These are phyloP conservation scores for Cryptococcus maquisensis DNA, from an alignment of 1,284 basidiomycete species.

Conservation along the genomic window DNA sequence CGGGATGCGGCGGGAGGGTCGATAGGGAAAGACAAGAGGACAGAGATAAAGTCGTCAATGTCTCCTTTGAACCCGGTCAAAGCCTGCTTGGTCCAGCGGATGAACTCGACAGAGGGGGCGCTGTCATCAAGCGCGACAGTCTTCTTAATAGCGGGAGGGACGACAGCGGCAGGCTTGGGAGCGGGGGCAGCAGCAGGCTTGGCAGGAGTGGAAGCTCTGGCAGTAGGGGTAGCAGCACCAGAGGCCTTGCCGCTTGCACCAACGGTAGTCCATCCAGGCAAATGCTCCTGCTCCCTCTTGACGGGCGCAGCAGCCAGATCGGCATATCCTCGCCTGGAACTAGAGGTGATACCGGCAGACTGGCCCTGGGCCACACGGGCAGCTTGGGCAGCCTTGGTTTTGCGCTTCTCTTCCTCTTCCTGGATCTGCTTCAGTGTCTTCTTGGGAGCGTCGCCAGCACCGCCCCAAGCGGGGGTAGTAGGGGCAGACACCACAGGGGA, in stretches of 20 bases:
- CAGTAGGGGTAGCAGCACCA: slow-evolving; percentile 27
- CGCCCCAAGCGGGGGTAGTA: slow-evolving; percentile 44
- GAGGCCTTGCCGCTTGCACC: slow-evolving; percentile 66
- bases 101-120: slow-evolving; percentile 77
- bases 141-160: slow-evolving; percentile 17
- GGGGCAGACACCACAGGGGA: slow-evolving; percentile 29
- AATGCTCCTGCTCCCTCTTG: slow-evolving; percentile 30
- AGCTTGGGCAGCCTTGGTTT: slow-evolving; percentile 56
- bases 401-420: slow-evolving; percentile 87
- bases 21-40: slow-evolving; percentile 83
- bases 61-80: slow-evolving; percentile 82
- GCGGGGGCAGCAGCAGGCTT: slow-evolving; percentile 22
- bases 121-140: slow-evolving; percentile 53
- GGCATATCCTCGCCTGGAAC: slow-evolving; percentile 66
- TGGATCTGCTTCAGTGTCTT: slow-evolving; percentile 99
- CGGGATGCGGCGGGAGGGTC: slow-evolving; percentile 66
- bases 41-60: slow-evolving; percentile 85
- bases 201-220: slow-evolving; percentile 25
- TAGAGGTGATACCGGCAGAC: slow-evolving; percentile 49
- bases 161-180: slow-evolving; percentile 15
- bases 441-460: slow-evolving; percentile 55
- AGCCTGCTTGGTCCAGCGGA: slow-evolving; percentile 85
- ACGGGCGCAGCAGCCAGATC: slow-evolving; percentile 65
- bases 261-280: slow-evolving; percentile 78
- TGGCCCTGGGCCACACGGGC: slow-evolving; percentile 20